Evolutionary conservation across 495 filamentous ascomycete species (phyloP).

Genomic region (Achaetomiella virescens): DNA sequence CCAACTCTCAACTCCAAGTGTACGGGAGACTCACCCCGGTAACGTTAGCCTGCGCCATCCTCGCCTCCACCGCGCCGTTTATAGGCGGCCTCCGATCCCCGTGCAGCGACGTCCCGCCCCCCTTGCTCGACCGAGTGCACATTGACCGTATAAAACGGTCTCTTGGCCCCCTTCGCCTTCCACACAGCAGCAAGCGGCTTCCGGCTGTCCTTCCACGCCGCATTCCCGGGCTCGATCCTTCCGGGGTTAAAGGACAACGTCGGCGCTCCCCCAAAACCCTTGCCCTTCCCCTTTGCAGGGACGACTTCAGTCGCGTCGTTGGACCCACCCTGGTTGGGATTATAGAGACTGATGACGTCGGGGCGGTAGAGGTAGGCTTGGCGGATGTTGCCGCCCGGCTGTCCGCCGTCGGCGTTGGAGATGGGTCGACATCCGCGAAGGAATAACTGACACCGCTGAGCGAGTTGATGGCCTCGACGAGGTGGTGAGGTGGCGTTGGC

Average conservation of each 20-base stretch:
- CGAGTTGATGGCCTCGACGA: slow-evolving; percentile 35
- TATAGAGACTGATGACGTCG: slow-evolving; percentile 41
- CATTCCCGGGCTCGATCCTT: slow-evolving; percentile 48
- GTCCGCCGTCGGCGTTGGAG: slow-evolving; percentile 48
- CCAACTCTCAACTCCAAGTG: neutral
- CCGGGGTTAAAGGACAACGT: slow-evolving; percentile 54
- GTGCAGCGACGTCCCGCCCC: slow-evolving; percentile 49
- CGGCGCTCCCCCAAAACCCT: neutral
- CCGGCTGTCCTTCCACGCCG: slow-evolving; percentile 45
- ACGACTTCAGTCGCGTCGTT: slow-evolving; percentile 44
- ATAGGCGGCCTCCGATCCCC: slow-evolving; percentile 55
- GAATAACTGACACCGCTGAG: slow-evolving; percentile 38
- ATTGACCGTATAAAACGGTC: slow-evolving; percentile 54
- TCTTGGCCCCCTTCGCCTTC: slow-evolving; percentile 38
- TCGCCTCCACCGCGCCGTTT: slow-evolving; percentile 47
- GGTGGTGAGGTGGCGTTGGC: slow-evolving; percentile 45
- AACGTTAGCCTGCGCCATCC: slow-evolving; percentile 43
- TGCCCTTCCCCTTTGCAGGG: slow-evolving; percentile 20
- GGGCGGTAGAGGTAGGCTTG: slow-evolving; percentile 55
- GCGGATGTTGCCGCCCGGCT: slow-evolving; percentile 60
- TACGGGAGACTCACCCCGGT: slow-evolving; percentile 36
- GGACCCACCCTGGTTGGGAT: slow-evolving; percentile 40
- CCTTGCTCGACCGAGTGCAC: slow-evolving; percentile 54
- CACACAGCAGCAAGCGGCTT: slow-evolving; percentile 56
- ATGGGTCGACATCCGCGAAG: slow-evolving; percentile 43